Percentiles rank a stretch among this genome's conserved stretches.
Evolutionary conservation across 2,329 filamentous ascomycete genomes (phyloP).

Genomic region (Didymella segeticola): DNA sequence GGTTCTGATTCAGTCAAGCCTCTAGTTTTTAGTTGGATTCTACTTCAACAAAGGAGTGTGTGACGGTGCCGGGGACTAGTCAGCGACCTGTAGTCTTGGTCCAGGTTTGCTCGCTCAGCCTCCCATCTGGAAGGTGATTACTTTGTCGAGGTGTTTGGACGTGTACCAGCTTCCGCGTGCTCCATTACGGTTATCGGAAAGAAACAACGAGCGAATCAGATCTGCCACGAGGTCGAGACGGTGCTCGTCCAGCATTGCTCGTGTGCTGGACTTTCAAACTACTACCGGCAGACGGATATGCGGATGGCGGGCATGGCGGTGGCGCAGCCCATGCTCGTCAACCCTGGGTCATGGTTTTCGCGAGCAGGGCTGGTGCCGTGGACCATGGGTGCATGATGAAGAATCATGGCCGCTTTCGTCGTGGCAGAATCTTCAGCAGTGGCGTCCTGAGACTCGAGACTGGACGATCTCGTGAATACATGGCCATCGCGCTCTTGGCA

Average conservation of each 20-base stretch:
- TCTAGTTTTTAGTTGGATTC: not conserved
- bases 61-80: not conserved
- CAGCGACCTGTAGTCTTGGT: not conserved
- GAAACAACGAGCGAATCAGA: not conserved
- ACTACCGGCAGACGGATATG: constrained; percentile 7
- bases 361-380: constrained; percentile 5
- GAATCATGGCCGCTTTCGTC: constrained; percentile 1
- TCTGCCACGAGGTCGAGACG: not conserved
- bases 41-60: not conserved
- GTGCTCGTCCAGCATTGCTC: not conserved
- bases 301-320: constrained; percentile 1
- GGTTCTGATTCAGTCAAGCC: not conserved
- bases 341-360: not conserved
- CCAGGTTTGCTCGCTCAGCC: not conserved
- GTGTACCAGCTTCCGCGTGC: not conserved
- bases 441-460: constrained; percentile 3
- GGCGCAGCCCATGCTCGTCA: not conserved
- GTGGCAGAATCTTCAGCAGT: constrained; percentile 9
- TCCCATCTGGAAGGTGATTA: not conserved
- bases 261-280: not conserved
- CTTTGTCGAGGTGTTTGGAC: not conserved
- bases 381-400: not conserved
- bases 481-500: constrained; percentile 8
- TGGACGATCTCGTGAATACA: constrained; percentile 2
- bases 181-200: not conserved